Conservation (phyloP, 108 stramenopile species). For the Cyclotella atomus region DNA sequence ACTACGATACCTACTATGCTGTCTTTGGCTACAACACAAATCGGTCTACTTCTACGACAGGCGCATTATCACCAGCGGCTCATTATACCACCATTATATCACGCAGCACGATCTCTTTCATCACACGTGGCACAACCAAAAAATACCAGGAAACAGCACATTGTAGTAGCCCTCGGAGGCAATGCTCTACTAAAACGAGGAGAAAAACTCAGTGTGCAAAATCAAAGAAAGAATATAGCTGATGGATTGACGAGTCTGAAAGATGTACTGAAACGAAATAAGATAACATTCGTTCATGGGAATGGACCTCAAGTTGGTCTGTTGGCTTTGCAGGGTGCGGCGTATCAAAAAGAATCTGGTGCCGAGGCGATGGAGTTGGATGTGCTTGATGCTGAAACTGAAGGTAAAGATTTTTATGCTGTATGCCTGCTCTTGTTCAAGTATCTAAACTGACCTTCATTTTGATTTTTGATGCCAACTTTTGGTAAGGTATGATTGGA, state of each 20-base stretch:
- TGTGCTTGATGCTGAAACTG: conserved; percentile 56
- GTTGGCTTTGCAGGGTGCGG: conserved; percentile 35
- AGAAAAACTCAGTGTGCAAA: conserved; percentile 12
- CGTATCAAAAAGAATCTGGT: conserved; percentile 43
- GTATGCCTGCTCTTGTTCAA: too few relatives aligned
- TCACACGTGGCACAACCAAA: not conserved
- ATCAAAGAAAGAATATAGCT: conserved; percentile 40
- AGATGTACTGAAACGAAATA: conserved; percentile 17
- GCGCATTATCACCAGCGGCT: conserved; percentile 6
- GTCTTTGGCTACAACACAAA: not conserved
- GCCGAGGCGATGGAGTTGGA: conserved; percentile 28
- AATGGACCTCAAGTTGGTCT: conserved; percentile 51
- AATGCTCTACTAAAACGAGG: conserved; percentile 44
- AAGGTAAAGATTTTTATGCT: too few relatives aligned
- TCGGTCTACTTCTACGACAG: not conserved
- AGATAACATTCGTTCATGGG: conserved; percentile 38
- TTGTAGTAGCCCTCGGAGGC: conserved; percentile 41
- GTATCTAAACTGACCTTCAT: too few relatives aligned
- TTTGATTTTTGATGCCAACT: too few relatives aligned
- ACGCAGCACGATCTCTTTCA: not conserved
- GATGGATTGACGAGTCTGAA: conserved; percentile 21
- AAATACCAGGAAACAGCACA: conserved; percentile 26
- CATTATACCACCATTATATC: conserved; percentile 6
- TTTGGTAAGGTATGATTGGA: conserved; percentile 57
- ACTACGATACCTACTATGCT: not conserved